phyloP scores from a whole-genome alignment of 257 asterid species.

The Thymus mandschuricus region DNA sequence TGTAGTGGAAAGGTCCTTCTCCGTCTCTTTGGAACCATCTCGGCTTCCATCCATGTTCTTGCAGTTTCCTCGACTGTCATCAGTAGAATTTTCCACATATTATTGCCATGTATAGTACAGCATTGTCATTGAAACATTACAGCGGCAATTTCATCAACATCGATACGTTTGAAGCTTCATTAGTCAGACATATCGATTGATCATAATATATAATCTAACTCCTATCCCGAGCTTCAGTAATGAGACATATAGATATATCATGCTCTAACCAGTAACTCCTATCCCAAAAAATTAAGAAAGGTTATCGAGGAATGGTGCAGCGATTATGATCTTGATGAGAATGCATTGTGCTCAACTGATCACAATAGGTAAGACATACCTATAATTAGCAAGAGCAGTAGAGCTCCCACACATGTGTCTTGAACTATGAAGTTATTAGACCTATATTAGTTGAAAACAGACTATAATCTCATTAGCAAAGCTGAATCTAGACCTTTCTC shows the following conservation, averaged over 20 bases:
- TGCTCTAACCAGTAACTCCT: too few species aligned
- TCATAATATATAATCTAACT: too few species aligned
- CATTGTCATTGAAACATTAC: background rate
- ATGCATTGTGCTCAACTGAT: too few species aligned
- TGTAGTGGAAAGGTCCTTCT: slow-evolving; percentile 65
- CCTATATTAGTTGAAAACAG: background rate
- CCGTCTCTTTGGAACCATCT: slow-evolving; percentile 75
- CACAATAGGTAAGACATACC: too few species aligned
- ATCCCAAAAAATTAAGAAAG: too few species aligned
- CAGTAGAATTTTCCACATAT: background rate
- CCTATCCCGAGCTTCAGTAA: too few species aligned
- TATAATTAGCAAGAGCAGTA: background rate
- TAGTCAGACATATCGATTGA: too few species aligned
- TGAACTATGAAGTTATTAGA: too few species aligned
- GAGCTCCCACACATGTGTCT: background rate
- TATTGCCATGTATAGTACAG: background rate
- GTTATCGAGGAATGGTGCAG: too few species aligned
- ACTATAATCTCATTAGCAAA: background rate
- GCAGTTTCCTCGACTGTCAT: slow-evolving; percentile 83
- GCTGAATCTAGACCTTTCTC: background rate
- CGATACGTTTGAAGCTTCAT: background rate
- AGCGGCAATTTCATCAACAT: background rate
- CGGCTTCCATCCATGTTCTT: slow-evolving; percentile 94
- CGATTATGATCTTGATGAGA: too few species aligned
- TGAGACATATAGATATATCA: too few species aligned